These are phyloP conservation scores for Coemansia sp. DNA, from an alignment of 192 early-diverging fungal species.

Conservation along the genomic window DNA sequence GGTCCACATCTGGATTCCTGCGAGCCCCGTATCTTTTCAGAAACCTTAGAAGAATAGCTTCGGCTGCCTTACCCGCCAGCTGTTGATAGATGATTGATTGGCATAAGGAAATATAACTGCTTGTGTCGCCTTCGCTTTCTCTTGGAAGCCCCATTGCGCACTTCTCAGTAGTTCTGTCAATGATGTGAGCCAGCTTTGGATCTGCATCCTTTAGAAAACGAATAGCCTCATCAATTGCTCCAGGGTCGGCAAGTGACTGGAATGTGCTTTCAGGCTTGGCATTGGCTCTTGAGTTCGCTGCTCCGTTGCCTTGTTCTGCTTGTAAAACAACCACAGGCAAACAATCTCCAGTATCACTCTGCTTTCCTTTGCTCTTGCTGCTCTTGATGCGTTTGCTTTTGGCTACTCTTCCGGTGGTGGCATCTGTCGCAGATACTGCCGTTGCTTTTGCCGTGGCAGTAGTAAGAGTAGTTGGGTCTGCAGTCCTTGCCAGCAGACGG, in stretches of 20 bases:
- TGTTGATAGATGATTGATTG: slow-evolving; percentile 72
- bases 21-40: slow-evolving; percentile 56
- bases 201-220: slow-evolving; percentile 49
- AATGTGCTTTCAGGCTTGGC: not conserved
- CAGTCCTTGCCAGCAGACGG: slow-evolving; percentile 28
- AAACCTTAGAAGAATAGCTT: slow-evolving; percentile 60
- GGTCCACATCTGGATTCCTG: slow-evolving; percentile 11
- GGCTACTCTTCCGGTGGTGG: slow-evolving; percentile 2
- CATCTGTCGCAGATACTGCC: not conserved
- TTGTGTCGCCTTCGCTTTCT: slow-evolving; percentile 25
- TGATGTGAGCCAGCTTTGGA: slow-evolving; percentile 44
- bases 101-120: slow-evolving; percentile 32
- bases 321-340: not conserved
- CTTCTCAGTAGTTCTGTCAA: slow-evolving; percentile 31
- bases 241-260: slow-evolving; percentile 13
- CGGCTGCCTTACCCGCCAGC: slow-evolving; percentile 67
- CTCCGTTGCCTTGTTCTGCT: not conserved
- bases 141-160: slow-evolving; percentile 33
- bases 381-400: slow-evolving; percentile 7
- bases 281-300: not conserved
- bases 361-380: slow-evolving; percentile 4
- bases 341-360: not conserved
- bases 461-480: not conserved
- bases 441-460: not conserved
- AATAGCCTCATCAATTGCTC: slow-evolving; percentile 39